Percentiles rank a stretch among this genome's conserved stretches.
Evolutionary conservation across 2,329 filamentous ascomycete genomes (phyloP).

Genomic region (Aspergillus candidus): DNA sequence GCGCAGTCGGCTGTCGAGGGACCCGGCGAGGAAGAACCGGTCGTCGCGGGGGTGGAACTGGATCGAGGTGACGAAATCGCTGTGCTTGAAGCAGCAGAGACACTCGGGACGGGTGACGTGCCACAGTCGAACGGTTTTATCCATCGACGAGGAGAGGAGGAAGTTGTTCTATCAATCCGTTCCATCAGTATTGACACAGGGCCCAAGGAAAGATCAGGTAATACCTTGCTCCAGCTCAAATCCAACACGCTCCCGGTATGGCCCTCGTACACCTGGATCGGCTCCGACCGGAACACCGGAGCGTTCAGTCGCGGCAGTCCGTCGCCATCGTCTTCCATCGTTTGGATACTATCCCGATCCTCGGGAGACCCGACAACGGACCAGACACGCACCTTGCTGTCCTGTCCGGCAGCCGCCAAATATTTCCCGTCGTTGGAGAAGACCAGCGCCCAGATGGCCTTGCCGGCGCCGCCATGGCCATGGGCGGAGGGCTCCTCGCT

Average conservation of each 20-base stretch:
- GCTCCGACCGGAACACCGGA: constrained; percentile 78
- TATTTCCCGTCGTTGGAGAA: constrained; percentile 91
- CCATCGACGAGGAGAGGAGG: constrained; percentile 90
- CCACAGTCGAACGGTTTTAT: constrained; percentile 94
- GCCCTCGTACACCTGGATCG: constrained; percentile 71
- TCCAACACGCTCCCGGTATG: constrained; percentile 84
- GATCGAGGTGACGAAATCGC: constrained; percentile 90
- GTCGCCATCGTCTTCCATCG: constrained; percentile 56
- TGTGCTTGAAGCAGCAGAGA: constrained; percentile 88
- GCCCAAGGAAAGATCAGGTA: background rate
- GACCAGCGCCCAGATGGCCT: constrained; percentile 85
- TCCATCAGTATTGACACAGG: background rate
- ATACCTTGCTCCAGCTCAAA: constrained; percentile 87
- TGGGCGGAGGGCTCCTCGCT: constrained; percentile 20
- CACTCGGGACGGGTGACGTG: constrained; percentile 81
- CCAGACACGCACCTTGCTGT: constrained; percentile 81
- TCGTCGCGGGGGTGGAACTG: constrained; percentile 93
- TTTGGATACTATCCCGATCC: constrained; percentile 68
- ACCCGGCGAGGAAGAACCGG: constrained; percentile 92
- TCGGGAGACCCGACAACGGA: constrained; percentile 76
- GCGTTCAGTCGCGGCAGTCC: constrained; percentile 65
- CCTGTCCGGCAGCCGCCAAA: constrained; percentile 85
- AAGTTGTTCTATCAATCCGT: constrained; percentile 68
- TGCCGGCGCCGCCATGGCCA: constrained; percentile 34
- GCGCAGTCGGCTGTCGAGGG: constrained; percentile 77